These are phyloP conservation scores for Allantophomopsis cytisporea DNA, from an alignment of 2,329 filamentous ascomycete genomes.

Conservation along the genomic window DNA sequence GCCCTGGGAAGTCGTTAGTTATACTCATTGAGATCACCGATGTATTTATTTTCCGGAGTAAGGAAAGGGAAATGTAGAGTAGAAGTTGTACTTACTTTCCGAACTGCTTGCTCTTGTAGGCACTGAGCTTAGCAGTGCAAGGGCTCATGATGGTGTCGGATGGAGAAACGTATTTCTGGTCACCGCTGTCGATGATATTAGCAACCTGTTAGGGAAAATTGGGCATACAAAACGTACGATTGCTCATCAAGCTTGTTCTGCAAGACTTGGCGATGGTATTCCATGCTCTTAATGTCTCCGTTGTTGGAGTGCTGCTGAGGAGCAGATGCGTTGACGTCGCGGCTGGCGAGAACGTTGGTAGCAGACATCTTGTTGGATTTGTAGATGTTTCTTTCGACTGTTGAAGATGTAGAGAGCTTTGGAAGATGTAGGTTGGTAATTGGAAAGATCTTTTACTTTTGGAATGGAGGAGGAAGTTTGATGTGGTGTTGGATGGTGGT, in stretches of 20 bases:
- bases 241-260: constrained; percentile 57
- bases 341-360: constrained; percentile 45
- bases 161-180: constrained; percentile 54
- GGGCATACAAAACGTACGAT: constrained; percentile 33
- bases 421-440: not conserved
- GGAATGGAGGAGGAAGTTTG: not conserved
- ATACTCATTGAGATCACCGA: too few species aligned
- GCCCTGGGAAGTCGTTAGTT: constrained; percentile 24
- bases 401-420: not conserved
- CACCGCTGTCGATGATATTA: constrained; percentile 8
- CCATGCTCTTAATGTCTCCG: constrained; percentile 52
- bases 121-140: constrained; percentile 69
- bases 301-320: constrained; percentile 14
- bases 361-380: constrained; percentile 29
- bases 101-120: constrained; percentile 68
- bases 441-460: not conserved
- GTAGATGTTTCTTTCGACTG: not conserved
- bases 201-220: not conserved
- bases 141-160: constrained; percentile 86
- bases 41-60: not conserved
- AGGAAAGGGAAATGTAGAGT: not conserved
- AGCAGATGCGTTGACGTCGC: constrained; percentile 49
- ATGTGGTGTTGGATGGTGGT: not conserved
- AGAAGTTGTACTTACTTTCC: constrained; percentile 47
- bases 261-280: constrained; percentile 65